Conservation (phyloP, 345 rosid genomes). For the Syzygium aqueum region DNA sequence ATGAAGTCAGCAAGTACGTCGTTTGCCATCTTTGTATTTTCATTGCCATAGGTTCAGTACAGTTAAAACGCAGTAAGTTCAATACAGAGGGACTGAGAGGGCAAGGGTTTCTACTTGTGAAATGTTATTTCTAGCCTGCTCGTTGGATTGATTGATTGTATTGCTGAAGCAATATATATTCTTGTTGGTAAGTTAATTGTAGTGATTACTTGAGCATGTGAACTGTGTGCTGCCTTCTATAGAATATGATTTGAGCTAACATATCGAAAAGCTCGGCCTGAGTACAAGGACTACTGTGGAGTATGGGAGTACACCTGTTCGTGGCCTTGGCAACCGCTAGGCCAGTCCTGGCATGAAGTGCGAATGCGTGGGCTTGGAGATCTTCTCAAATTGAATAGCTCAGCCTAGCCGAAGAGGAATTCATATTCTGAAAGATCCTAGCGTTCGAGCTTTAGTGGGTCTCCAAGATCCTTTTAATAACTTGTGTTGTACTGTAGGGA, state of each 20-base stretch:
- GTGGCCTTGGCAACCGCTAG: background rate
- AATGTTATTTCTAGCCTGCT: background rate
- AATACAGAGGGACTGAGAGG: background rate
- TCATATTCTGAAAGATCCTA: background rate
- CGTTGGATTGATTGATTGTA: background rate
- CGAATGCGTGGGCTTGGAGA: background rate
- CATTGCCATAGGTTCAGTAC: background rate
- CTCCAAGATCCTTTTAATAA: background rate
- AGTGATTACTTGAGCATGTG: background rate
- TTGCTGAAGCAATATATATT: background rate
- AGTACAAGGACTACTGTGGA: background rate
- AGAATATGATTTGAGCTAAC: background rate
- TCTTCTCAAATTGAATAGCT: background rate
- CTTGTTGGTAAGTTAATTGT: background rate
- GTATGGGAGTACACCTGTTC: background rate
- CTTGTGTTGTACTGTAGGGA: background rate
- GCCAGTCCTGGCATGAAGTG: background rate
- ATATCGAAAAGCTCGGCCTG: background rate
- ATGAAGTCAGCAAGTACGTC: conserved; percentile 12
- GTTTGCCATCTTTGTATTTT: background rate
- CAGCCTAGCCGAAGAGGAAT: background rate
- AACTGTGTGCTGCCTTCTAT: background rate
- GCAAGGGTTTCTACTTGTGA: background rate
- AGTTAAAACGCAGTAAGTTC: background rate
- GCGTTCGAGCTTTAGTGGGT: background rate